Evolutionary conservation across 1,284 basidiomycete genomes (phyloP), one percentile per base, ranked within the genome.

Genomic region (Ceratobasidium papillatum): DNA sequence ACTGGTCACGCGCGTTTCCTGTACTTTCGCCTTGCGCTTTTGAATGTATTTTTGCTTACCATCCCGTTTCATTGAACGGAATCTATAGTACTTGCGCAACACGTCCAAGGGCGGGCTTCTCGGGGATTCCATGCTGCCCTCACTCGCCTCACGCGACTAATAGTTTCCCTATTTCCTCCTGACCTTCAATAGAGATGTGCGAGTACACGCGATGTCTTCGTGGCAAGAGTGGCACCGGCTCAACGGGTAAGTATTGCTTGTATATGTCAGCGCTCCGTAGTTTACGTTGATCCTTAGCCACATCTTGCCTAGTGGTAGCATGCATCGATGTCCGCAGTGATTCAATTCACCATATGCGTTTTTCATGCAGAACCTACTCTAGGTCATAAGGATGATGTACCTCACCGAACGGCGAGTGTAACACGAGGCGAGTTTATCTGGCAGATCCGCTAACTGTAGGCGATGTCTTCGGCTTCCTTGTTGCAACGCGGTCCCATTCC

Each of bases 401-500:
- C 59, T 43, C 38, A 22, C 43, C 25, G 36, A 19, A 43, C 59
- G 27, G 17, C 9, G 36, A n/a, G 36, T 22, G 22, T 30, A 45
- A n/a, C 59, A 62, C 59, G 59, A 62, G 59, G 59, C 19, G 45
- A 43, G 19, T 25, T 38, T 27, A 38, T 27, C 59, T 22, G 22
- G 14, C 14, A 17, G 27, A 59, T 41, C 22, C 66, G 66, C 66
- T 58, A 58, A 71, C 54, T 45, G 14, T 71, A 71, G 38, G 66
- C 66, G 66, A 30, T 19, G 41, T 52, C 66, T 71, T 71, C 66
- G 66, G 41, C 38, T 71, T 71, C 54, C 36, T 30, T 17, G 56
- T 25, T 32, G 12, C 66, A 59, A 30, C 54, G 30, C 34, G 65
- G 65, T 30, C 41, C 34, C 25, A 36, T 58, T 27, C 8, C 38